Evolutionary conservation across 108 stramenopile species (phyloP).

Genomic region (Asterionellopsis glacialis): DNA sequence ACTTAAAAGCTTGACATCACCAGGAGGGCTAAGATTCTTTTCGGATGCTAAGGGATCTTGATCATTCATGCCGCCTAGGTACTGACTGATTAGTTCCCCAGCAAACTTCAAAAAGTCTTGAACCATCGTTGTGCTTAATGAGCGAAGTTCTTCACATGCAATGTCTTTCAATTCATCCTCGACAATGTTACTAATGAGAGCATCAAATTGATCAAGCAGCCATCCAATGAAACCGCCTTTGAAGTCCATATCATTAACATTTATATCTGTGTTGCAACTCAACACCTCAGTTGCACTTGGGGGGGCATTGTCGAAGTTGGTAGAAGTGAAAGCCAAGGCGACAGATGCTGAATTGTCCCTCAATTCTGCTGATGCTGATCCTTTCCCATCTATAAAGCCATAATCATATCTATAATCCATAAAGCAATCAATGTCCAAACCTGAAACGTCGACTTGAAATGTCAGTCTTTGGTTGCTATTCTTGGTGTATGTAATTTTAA

Average conservation of each 20-base stretch:
- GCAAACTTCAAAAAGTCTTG: background rate
- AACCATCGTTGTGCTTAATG: background rate
- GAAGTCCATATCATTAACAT: slow-evolving; percentile 3
- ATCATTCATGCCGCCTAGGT: background rate
- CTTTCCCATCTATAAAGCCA: slow-evolving; percentile 5
- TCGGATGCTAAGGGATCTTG: slow-evolving; percentile 6
- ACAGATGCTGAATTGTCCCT: background rate
- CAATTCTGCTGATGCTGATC: background rate
- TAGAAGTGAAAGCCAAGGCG: background rate
- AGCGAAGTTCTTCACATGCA: slow-evolving; percentile 3
- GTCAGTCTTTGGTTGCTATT: background rate
- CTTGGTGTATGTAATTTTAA: background rate
- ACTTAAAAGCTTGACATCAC: background rate
- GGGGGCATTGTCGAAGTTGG: slow-evolving; percentile 5
- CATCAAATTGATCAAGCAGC: background rate
- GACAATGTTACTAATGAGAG: background rate
- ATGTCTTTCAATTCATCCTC: background rate
- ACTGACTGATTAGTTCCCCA: background rate
- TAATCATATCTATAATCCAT: slow-evolving; percentile 3
- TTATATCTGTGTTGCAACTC: slow-evolving; percentile 1
- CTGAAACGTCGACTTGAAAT: background rate
- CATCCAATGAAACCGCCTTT: background rate
- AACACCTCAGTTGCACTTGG: background rate
- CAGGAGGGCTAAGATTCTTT: background rate
- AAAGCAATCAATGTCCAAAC: slow-evolving; percentile 4